Evolutionary conservation across 306 rosid species (phyloP).

Genomic region (Trifolium fragiferum): DNA sequence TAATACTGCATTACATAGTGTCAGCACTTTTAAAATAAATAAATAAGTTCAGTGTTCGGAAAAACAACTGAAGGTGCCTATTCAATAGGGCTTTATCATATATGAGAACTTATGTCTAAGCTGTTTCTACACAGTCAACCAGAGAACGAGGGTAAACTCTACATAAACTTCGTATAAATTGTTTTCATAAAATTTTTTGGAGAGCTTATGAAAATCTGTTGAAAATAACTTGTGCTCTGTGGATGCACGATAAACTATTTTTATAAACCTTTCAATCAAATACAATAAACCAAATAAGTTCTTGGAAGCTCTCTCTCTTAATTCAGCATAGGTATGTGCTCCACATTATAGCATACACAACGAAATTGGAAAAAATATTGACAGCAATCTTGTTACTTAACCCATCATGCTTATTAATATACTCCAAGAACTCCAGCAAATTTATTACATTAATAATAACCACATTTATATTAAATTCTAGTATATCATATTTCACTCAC

Average conservation of each 20-base stretch:
- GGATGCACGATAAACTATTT: not conserved
- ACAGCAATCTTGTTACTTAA: slow-evolving; percentile 1
- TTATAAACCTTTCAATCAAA: no score
- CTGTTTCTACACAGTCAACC: not conserved
- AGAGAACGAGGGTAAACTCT: not conserved
- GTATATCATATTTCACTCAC: not conserved
- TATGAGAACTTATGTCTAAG: not conserved
- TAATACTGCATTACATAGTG: not conserved
- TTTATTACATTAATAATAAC: no score
- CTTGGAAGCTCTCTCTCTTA: not conserved
- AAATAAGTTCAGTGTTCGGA: not conserved
- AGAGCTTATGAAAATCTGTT: no score
- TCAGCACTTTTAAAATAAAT: not conserved
- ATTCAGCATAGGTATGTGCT: not conserved
- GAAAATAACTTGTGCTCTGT: not conserved
- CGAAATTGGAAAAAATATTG: not conserved
- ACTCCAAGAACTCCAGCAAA: not conserved
- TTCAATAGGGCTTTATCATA: not conserved
- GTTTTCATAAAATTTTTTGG: no score
- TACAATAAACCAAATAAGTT: not conserved
- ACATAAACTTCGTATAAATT: not conserved
- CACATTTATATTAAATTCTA: slow-evolving; percentile 9
- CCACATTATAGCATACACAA: not conserved
- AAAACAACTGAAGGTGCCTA: not conserved
- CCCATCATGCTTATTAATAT: not conserved